These are phyloP conservation scores for Alternaria viburni DNA, from an alignment of 2,329 filamentous ascomycete genomes.

Conservation along the genomic window DNA sequence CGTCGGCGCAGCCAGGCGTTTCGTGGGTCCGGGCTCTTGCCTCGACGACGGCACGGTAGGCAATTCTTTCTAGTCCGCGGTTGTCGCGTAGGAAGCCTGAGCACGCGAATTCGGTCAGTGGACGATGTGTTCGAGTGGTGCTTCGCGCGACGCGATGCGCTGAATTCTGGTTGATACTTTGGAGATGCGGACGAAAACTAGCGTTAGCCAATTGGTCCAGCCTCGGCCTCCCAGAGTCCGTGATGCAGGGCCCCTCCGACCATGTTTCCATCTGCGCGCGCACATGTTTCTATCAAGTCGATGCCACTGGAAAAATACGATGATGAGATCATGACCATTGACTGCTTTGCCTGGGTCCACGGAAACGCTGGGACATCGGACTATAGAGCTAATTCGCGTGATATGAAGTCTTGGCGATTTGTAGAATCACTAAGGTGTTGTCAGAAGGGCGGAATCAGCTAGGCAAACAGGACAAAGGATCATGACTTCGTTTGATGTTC, in stretches of 20 bases:
- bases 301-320: background rate
- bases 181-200: conserved; percentile 14
- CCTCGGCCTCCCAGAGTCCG: conserved; percentile 4
- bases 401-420: conserved; percentile 8
- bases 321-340: background rate
- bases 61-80: background rate
- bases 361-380: background rate
- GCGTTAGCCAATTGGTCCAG: conserved; percentile 4
- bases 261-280: conserved; percentile 1
- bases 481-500: background rate
- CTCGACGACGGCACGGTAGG: background rate
- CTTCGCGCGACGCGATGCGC: conserved; percentile 9
- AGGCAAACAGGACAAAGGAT: background rate
- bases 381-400: background rate
- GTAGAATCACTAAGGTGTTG: conserved; percentile 5
- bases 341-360: background rate
- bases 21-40: conserved; percentile 2
- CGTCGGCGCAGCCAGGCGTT: conserved; percentile 12
- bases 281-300: background rate
- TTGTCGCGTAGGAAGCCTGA: background rate
- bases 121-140: conserved; percentile 6
- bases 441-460: conserved; percentile 2
- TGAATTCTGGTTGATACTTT: conserved; percentile 5
- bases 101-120: background rate
- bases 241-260: conserved; percentile 7